These are phyloP conservation scores for Thermochaetoides dissita DNA, from an alignment of 2,329 filamentous ascomycete genomes.

Conservation along the genomic window DNA sequence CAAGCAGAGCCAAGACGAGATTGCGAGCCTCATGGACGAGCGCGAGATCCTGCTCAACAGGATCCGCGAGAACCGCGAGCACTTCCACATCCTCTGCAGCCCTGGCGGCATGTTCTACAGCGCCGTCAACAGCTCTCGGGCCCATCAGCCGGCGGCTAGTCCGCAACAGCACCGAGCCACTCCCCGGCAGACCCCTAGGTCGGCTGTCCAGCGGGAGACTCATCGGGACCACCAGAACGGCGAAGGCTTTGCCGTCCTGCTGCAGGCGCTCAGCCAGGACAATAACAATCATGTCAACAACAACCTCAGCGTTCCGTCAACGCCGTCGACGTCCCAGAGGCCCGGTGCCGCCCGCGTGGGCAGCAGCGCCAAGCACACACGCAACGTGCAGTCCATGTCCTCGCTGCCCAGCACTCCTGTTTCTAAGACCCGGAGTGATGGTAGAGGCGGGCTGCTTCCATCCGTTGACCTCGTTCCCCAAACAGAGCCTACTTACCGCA, in stretches of 20 bases:
- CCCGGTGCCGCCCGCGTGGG: constrained; percentile 33
- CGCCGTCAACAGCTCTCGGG: constrained; percentile 47
- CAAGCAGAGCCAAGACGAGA: constrained; percentile 62
- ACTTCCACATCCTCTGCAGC: constrained; percentile 65
- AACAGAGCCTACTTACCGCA: constrained; percentile 40
- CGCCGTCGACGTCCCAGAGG: constrained; percentile 39
- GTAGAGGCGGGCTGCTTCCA: constrained; percentile 43
- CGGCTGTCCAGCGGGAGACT: constrained; percentile 25
- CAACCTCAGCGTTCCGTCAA: constrained; percentile 65
- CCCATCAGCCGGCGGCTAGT: constrained; percentile 34
- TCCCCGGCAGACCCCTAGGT: constrained; percentile 37
- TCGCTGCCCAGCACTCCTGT: constrained; percentile 69
- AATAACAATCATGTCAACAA: no score
- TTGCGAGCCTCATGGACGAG: constrained; percentile 57
- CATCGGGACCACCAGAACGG: constrained; percentile 35
- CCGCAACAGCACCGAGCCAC: constrained; percentile 33
- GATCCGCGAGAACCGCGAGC: constrained; percentile 79
- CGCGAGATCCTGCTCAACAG: constrained; percentile 65
- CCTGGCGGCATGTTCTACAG: constrained; percentile 55
- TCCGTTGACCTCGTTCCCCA: constrained; percentile 49
- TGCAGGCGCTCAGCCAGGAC: constrained; percentile 69
- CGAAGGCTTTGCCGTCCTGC: constrained; percentile 60
- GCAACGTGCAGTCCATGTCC: constrained; percentile 70
- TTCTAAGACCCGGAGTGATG: constrained; percentile 33
- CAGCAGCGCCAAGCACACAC: constrained; percentile 52